phyloP scores from a whole-genome alignment of 1,139 yeast genomes.

The Scheffersomyces segobiensis region DNA sequence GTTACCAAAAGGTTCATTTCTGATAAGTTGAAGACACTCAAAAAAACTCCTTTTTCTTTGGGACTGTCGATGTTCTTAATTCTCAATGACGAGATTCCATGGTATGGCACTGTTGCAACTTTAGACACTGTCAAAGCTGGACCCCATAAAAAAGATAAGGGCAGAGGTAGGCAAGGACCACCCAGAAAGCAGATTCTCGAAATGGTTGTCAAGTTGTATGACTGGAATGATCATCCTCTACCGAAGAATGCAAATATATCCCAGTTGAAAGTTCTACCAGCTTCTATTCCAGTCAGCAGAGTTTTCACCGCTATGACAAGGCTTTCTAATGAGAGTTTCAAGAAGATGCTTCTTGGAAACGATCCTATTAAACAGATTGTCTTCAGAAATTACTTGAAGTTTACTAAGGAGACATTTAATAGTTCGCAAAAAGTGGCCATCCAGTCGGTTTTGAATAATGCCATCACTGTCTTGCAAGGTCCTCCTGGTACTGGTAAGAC shows the following conservation, averaged over 20 bases:
- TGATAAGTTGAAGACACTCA: slow-evolving; percentile 39
- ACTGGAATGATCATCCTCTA: slow-evolving; percentile 56
- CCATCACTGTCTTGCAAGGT: slow-evolving; percentile 65
- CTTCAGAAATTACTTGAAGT: slow-evolving; percentile 55
- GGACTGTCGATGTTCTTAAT: slow-evolving; percentile 50
- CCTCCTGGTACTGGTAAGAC: slow-evolving; percentile 76
- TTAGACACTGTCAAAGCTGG: slow-evolving; percentile 29
- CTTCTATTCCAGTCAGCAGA: slow-evolving; percentile 62
- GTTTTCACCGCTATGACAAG: slow-evolving; percentile 65
- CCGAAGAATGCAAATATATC: slow-evolving; percentile 44
- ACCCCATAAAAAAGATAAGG: slow-evolving; percentile 26
- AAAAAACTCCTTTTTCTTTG: slow-evolving; percentile 48
- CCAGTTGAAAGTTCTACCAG: slow-evolving; percentile 55
- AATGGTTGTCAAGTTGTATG: slow-evolving; percentile 51
- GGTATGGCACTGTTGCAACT: slow-evolving; percentile 51
- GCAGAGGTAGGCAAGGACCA: slow-evolving; percentile 22
- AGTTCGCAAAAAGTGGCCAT: slow-evolving; percentile 68
- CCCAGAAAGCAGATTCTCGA: slow-evolving; percentile 28
- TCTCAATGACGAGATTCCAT: slow-evolving; percentile 36
- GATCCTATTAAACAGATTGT: slow-evolving; percentile 59
- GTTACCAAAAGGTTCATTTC: slow-evolving; percentile 43
- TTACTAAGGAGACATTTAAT: slow-evolving; percentile 51
- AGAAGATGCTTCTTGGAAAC: slow-evolving; percentile 59
- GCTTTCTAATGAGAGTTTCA: slow-evolving; percentile 57
- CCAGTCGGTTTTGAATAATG: slow-evolving; percentile 67